Conservation (phyloP, 371 early-diverging fungal genomes). For the Mucor plumbeus region DNA sequence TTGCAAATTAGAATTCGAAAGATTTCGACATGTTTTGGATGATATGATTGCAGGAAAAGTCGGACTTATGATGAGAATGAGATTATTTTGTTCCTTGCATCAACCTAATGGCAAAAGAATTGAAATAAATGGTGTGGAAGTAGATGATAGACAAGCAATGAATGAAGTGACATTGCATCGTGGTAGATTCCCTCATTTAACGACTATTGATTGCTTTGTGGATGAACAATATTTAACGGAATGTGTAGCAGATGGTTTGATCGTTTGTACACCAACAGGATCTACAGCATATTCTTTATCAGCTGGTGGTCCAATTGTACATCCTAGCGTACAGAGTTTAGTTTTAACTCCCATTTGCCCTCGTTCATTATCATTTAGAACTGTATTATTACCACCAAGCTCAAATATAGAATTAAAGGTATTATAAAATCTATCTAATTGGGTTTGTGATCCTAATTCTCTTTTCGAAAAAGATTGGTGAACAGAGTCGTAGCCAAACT, state of each 20-base stretch:
- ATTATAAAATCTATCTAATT: not conserved
- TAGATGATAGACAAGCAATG: conserved; percentile 71
- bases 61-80: conserved; percentile 74
- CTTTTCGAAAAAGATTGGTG: conserved; percentile 57
- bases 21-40: conserved; percentile 62
- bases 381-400: conserved; percentile 85
- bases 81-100: conserved; percentile 74
- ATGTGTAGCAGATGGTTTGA: conserved; percentile 76
- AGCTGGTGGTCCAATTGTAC: conserved; percentile 93
- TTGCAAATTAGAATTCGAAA: conserved; percentile 58
- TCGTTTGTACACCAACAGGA: conserved; percentile 94
- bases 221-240: conserved; percentile 83
- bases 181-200: conserved; percentile 84
- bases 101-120: conserved; percentile 58
- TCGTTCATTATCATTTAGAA: conserved; percentile 91
- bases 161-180: conserved; percentile 92
- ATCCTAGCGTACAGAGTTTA: conserved; percentile 89
- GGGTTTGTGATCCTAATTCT: not conserved
- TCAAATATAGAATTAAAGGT: conserved; percentile 71
- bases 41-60: conserved; percentile 67
- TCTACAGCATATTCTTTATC: conserved; percentile 95
- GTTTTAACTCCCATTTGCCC: conserved; percentile 96
- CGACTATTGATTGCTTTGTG: conserved; percentile 78
- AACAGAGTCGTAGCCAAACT: conserved; percentile 63
- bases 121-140: conserved; percentile 45